A percentile compares a stretch with the other conserved stretches of the same genome.
phyloP scores from a whole-genome alignment of 2,329 filamentous ascomycete species.

The Zalaria sp. region DNA sequence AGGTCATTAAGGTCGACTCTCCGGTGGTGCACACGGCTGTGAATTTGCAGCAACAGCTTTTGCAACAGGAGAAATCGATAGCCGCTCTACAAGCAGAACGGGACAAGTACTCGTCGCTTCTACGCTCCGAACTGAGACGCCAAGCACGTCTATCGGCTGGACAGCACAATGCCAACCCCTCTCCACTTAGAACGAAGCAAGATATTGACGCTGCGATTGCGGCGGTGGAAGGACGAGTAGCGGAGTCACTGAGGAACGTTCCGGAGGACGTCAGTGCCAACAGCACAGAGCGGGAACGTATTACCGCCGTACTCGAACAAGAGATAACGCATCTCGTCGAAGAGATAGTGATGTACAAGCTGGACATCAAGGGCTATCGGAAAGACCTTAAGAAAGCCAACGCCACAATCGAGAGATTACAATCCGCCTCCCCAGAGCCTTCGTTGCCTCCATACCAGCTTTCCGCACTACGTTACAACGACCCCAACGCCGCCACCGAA shows the following conservation, averaged over 20 bases:
- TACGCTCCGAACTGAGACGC: constrained; percentile 26
- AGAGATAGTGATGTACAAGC: constrained; percentile 35
- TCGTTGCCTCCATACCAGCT: not conserved
- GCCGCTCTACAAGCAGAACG: constrained; percentile 17
- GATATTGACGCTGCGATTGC: constrained; percentile 8
- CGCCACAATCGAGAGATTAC: constrained; percentile 15
- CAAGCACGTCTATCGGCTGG: constrained; percentile 14
- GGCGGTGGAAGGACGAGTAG: not conserved
- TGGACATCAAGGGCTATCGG: constrained; percentile 33
- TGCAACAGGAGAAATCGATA: constrained; percentile 4
- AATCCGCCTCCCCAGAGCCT: constrained; percentile 3
- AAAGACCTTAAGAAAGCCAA: constrained; percentile 18
- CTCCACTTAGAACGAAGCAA: constrained; percentile 4
- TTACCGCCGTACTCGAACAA: constrained; percentile 9
- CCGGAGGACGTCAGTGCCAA: not conserved
- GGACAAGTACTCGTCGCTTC: constrained; percentile 24
- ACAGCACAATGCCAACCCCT: not conserved
- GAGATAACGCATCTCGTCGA: constrained; percentile 29
- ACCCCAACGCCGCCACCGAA: not conserved
- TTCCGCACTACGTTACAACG: not conserved
- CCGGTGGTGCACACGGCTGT: not conserved
- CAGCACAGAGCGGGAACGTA: too few relatives aligned
- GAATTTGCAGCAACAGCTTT: not conserved
- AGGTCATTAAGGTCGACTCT: not conserved
- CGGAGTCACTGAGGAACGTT: not conserved